Percentiles rank a stretch among this genome's conserved stretches.
phyloP scores from a whole-genome alignment of 768 basidiomycete species.

The Trametes punicea region DNA sequence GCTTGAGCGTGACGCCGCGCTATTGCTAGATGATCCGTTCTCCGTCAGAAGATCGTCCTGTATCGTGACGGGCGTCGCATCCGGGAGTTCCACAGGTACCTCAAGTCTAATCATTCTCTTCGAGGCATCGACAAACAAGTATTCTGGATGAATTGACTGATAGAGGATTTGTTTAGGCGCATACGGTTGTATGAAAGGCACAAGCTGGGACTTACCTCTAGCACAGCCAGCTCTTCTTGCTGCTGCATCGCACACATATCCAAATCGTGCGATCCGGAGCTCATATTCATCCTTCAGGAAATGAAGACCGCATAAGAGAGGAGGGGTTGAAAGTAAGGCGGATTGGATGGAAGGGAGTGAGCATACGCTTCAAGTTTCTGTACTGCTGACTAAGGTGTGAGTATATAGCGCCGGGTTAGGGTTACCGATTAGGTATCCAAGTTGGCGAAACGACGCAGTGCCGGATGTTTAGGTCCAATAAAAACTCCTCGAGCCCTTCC shows the following conservation, averaged over 20 bases:
- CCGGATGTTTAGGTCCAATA: too few species aligned
- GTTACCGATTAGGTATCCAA: not conserved
- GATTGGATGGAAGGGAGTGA: not conserved
- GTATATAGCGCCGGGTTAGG: not conserved
- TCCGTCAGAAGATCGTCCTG: conserved; percentile 25
- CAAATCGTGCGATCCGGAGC: not conserved
- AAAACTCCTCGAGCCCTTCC: too few species aligned
- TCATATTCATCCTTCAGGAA: not conserved
- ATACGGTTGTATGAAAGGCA: not conserved
- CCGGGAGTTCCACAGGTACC: conserved; percentile 59
- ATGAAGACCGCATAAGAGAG: not conserved
- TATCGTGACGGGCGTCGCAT: conserved; percentile 40
- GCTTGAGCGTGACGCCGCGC: not conserved
- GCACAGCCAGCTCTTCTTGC: conserved; percentile 58
- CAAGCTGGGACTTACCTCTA: conserved; percentile 44
- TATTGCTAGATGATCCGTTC: conserved; percentile 9
- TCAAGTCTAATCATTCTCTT: conserved; percentile 51
- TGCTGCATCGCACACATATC: conserved; percentile 33
- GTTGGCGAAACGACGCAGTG: not conserved
- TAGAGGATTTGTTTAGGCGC: not conserved
- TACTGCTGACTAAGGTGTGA: not conserved
- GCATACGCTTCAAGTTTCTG: too few species aligned
- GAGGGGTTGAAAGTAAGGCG: not conserved
- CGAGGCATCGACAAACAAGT: conserved; percentile 40
- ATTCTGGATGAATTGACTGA: conserved; percentile 81